Base-by-base conservation (phyloP, 257 asterid species). In the Anisodus acutangulus region DNA sequence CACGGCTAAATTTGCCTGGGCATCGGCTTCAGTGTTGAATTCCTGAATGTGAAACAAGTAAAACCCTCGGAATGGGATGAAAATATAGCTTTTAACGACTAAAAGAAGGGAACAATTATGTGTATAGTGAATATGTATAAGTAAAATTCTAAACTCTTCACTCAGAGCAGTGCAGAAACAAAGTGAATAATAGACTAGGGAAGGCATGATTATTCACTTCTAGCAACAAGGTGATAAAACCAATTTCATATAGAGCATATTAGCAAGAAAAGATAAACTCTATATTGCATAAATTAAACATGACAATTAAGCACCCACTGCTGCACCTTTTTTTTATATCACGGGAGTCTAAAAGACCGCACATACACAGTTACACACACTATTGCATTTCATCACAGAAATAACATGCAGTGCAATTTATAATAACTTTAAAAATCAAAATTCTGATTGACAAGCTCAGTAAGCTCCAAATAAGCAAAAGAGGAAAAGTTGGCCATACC, bases 1-100 rank as follows among this genome's bases (percentile, higher is more conserved):
- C 76, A 94, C 85, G 41, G 91, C 99, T 49, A 91, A 87, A 88
- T 95, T 95, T 87, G 98, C 99, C 84, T 94, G 99, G 79, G 93
- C 93, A 89, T 95, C 99, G 4, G 99, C 99, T 55, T 95, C 99
- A 3, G 93, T 87, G 86, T 95, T 95, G 88, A 54, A 85, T 41
- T 91, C 98, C 99, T 94, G 90, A 82, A 87, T 80, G 54, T 54
- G 49, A 71, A 59, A 74, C 49, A 71, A 31, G 82, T 8, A 8
- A 59, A 68, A 57, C 15, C 35, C 58, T 74, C 58, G 60, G 84
- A 72, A 69, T 68, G 47, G 12, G 64, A 78, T 78, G 49, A 78
- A 7, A 53, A 2, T 15, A 78, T 76, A 26, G 64, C 26, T 8
- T 51, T 13, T 54, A 26, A 74, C 19, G 62, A 49, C 15, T 72